Base-by-base conservation (phyloP, 768 basidiomycete genomes). In the Phaeotremella skinneri region DNA sequence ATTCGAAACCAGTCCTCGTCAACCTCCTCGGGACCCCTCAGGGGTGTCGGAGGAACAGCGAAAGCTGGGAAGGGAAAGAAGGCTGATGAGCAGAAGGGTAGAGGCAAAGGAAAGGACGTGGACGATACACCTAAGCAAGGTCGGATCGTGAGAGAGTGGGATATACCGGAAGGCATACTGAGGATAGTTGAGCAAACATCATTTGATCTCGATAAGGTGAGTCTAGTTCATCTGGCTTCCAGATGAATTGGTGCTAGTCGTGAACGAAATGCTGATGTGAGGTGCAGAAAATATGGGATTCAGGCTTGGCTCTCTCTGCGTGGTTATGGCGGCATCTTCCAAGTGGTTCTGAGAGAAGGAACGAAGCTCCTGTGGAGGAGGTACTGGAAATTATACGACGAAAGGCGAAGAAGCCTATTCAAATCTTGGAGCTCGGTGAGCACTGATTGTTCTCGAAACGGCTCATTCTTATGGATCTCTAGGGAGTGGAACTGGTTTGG, bases 201-300 rank as follows among this genome's bases (percentile, higher is more conserved):
- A 1, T 94, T 90, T 72, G 92, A 93, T 70, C 80, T 94, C 3
- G 92, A 96, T 80, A 94, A 96, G 84, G 92, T 90, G 62, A 71
- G 81, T 64, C 4, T 14, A n/a, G n/a, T n/a, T n/a, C n/a, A n/a
- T n/a, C n/a, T n/a, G n/a, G n/a, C n/a, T n/a, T n/a, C n/a, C 25
- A 29, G 23, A 13, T 39, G 20, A 16, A 7, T 23, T 51, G 48
- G 43, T n/a, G 51, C 41, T 20, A 39, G 20, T 29, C 32, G 32
- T 29, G 34, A n/a, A n/a, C 43, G 2, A 9, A n/a, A 21, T 5
- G 39, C 34, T 51, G 47, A 62, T 34, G 26, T n/a, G n/a, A n/a
- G 25, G 25, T 68, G 31, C 79, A 94, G 92, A 94, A 94, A 90
- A 83, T 94, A 54, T 96, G 92, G 92, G 91, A 94, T 73, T 92